Conservation (phyloP, 495 filamentous ascomycete species). For the Barbatosphaeria neglecta region DNA sequence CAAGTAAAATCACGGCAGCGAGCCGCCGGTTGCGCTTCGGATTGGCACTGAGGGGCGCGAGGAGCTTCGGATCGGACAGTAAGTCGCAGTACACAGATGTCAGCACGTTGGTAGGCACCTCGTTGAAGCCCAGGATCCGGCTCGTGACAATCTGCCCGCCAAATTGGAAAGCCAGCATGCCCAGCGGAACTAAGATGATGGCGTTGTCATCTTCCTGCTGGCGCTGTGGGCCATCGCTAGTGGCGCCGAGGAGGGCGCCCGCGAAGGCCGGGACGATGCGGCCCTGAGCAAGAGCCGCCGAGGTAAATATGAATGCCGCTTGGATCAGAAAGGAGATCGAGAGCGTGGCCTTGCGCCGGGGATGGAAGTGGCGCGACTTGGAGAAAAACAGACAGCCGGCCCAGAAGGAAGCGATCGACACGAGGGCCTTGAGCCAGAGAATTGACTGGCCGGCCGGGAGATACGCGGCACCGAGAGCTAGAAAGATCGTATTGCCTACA, state of each 20-base stretch:
- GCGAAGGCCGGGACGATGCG: conserved; percentile 7
- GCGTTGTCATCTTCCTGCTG: conserved; percentile 1
- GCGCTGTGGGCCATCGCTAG: neutral
- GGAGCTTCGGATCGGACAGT: conserved; percentile 45
- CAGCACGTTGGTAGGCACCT: conserved; percentile 63
- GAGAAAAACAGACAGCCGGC: conserved; percentile 38
- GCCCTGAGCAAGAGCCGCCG: conserved; percentile 40
- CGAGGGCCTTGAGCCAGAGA: conserved; percentile 53
- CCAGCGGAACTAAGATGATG: conserved; percentile 22
- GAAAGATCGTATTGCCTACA: conserved; percentile 60
- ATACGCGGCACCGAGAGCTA: conserved; percentile 48
- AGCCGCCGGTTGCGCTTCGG: conserved; percentile 53
- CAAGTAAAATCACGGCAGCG: conserved; percentile 41
- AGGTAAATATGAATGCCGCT: conserved; percentile 38
- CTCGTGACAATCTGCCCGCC: conserved; percentile 58
- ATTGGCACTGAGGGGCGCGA: conserved; percentile 36
- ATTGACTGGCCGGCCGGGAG: conserved; percentile 39
- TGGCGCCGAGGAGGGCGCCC: neutral
- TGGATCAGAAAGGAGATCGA: conserved; percentile 45
- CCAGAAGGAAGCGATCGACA: conserved; percentile 47
- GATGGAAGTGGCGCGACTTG: conserved; percentile 6
- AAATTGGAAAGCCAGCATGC: conserved; percentile 58
- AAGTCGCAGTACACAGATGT: conserved; percentile 62
- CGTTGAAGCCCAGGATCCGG: conserved; percentile 50
- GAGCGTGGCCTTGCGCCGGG: conserved; percentile 35